Percentiles rank a stretch among this genome's conserved stretches.
Evolutionary conservation across 768 basidiomycete species (phyloP).

Genomic region (Polyporus arcularius): DNA sequence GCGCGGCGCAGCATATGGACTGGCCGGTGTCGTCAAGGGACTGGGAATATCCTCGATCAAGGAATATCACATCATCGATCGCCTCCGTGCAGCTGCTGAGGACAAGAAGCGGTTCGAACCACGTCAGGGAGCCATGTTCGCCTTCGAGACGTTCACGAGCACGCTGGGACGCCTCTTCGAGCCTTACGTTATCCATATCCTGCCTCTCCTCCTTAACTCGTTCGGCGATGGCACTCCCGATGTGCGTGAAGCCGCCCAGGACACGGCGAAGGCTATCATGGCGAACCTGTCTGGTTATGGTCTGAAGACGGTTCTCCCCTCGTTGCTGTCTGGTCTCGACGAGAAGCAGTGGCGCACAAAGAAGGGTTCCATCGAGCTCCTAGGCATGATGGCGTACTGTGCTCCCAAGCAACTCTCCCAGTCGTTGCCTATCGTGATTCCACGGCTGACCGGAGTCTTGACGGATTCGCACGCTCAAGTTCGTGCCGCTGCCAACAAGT

Average conservation of each 20-base stretch:
- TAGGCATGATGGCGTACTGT: constrained; percentile 99
- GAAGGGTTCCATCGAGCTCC: constrained; percentile 93
- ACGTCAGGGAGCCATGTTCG: constrained; percentile 93
- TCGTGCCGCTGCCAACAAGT: constrained; percentile 87
- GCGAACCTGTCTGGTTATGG: constrained; percentile 92
- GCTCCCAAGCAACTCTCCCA: constrained; percentile 93
- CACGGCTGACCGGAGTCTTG: constrained; percentile 89
- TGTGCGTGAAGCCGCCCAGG: constrained; percentile 91
- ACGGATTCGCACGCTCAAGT: constrained; percentile 99
- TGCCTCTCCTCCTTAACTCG: constrained; percentile 78
- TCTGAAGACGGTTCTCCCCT: constrained; percentile 92
- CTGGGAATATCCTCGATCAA: constrained; percentile 84
- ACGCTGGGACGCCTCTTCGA: constrained; percentile 91
- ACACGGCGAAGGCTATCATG: constrained; percentile 94
- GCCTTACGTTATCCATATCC: constrained; percentile 83
- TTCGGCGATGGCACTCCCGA: constrained; percentile 88
- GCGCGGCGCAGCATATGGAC: constrained; percentile 96
- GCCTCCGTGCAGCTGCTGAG: constrained; percentile 73
- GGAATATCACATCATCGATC: constrained; percentile 74
- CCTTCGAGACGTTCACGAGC: constrained; percentile 86
- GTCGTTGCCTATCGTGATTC: constrained; percentile 95
- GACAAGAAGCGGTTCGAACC: constrained; percentile 89
- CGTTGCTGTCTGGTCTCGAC: constrained; percentile 85
- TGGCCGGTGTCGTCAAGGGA: constrained; percentile 93
- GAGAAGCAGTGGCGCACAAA: constrained; percentile 99